These are phyloP conservation scores for Acrasis kona DNA, from an alignment of 78 protist species.

Conservation along the genomic window DNA sequence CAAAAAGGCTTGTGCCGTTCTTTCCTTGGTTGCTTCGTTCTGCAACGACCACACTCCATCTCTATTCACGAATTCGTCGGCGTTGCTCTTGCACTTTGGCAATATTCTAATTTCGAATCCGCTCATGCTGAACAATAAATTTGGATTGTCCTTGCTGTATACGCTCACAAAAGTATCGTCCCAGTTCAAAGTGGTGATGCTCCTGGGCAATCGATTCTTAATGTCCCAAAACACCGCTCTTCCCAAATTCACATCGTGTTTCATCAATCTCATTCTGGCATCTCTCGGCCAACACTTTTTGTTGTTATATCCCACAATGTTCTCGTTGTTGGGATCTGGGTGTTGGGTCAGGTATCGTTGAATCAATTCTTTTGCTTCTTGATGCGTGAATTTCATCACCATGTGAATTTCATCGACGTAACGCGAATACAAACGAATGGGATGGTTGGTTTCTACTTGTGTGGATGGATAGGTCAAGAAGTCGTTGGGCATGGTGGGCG, in stretches of 20 bases:
- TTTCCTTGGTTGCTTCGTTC: slow-evolving; percentile 81
- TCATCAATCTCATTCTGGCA: slow-evolving; percentile 97
- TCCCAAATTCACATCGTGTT: slow-evolving; percentile 98
- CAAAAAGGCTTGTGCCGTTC: slow-evolving; percentile 94
- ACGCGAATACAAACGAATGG: slow-evolving; percentile 93
- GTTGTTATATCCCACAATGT: slow-evolving; percentile 97
- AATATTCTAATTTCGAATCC: slow-evolving; percentile 96
- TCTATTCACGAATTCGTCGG: slow-evolving; percentile 46
- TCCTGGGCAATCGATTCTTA: slow-evolving; percentile 92
- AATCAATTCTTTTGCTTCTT: slow-evolving; percentile 91
- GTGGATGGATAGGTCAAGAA: slow-evolving; percentile 58
- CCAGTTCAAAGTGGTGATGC: slow-evolving; percentile 88
- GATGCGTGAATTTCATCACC: slow-evolving; percentile 76
- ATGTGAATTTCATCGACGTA: slow-evolving; percentile 88
- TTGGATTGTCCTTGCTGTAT: slow-evolving; percentile 96
- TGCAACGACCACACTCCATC: slow-evolving; percentile 98
- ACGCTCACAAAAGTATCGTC: slow-evolving; percentile 85
- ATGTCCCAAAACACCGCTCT: slow-evolving; percentile 96
- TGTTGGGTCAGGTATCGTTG: slow-evolving; percentile 96
- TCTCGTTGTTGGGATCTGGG: slow-evolving; percentile 99
- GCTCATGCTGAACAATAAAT: slow-evolving; percentile 91
- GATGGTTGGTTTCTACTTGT: slow-evolving; percentile 84
- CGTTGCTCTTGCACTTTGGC: slow-evolving; percentile 76
- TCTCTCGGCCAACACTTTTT: slow-evolving; percentile 99
- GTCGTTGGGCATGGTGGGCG: slow-evolving; percentile 87